These are phyloP conservation scores for Davidsoniella virescens DNA, from an alignment of 2,329 filamentous ascomycete genomes.

Conservation along the genomic window DNA sequence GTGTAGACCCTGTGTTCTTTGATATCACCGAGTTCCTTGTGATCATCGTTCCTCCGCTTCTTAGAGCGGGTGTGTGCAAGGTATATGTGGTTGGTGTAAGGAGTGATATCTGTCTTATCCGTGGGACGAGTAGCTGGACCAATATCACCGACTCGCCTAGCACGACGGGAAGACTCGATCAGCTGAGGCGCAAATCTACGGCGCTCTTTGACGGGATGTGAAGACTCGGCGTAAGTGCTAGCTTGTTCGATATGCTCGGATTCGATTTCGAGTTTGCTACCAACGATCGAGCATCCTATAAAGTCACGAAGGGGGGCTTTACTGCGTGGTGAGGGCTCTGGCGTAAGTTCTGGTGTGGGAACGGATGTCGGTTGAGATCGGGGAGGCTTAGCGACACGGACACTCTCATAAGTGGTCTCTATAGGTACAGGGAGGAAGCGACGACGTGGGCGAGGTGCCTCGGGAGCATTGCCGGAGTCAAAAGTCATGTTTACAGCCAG, in stretches of 20 bases:
- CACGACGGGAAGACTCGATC: constrained; percentile 62
- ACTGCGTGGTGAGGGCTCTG: constrained; percentile 32
- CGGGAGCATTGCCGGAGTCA: neutral
- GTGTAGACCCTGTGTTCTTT: constrained; percentile 6
- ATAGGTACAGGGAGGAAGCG: constrained; percentile 55
- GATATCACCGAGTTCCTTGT: constrained; percentile 1
- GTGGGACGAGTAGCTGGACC: constrained; percentile 45
- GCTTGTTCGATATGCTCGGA: constrained; percentile 6
- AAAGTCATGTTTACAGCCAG: constrained; percentile 13
- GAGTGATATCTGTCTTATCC: constrained; percentile 57
- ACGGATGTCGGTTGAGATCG: constrained; percentile 20
- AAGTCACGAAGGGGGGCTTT: neutral
- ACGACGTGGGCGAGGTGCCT: constrained; percentile 25
- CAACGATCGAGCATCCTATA: neutral
- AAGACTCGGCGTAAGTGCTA: neutral
- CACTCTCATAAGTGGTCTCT: constrained; percentile 52
- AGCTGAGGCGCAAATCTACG: constrained; percentile 60
- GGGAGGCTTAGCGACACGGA: constrained; percentile 22
- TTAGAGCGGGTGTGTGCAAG: constrained; percentile 18
- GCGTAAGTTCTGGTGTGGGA: constrained; percentile 41
- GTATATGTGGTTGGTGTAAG: constrained; percentile 46
- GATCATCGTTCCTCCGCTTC: constrained; percentile 5
- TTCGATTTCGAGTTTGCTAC: neutral
- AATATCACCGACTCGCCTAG: constrained; percentile 48
- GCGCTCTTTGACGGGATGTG: constrained; percentile 6